Conservation (phyloP, 2,329 filamentous ascomycete species). For the Aspergillus sp. region DNA sequence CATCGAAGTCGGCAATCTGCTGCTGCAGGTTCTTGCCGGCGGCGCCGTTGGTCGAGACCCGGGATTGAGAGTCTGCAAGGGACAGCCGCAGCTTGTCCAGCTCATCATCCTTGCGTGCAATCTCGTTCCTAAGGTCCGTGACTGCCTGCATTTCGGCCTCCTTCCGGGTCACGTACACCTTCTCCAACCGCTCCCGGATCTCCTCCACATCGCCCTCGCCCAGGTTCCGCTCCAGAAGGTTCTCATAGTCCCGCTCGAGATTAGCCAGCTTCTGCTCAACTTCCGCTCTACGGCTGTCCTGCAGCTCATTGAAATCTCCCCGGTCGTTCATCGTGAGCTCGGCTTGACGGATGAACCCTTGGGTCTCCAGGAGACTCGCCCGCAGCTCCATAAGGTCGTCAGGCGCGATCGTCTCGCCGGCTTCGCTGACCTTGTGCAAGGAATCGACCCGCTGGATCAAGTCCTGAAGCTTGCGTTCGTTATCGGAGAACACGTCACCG, state of each 20-base stretch:
- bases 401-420: slow-evolving; percentile 76
- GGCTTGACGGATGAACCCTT: slow-evolving; percentile 88
- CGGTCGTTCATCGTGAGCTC: slow-evolving; percentile 81
- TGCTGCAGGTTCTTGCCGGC: slow-evolving; percentile 84
- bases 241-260: slow-evolving; percentile 81
- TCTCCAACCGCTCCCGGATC: slow-evolving; percentile 75
- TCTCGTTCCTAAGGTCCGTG: slow-evolving; percentile 74
- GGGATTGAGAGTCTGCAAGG: slow-evolving; percentile 68
- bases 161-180: slow-evolving; percentile 74
- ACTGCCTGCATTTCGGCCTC: slow-evolving; percentile 72
- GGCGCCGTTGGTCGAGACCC: slow-evolving; percentile 61
- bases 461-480: slow-evolving; percentile 80
- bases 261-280: slow-evolving; percentile 74
- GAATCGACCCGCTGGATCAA: slow-evolving; percentile 82
- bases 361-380: slow-evolving; percentile 79
- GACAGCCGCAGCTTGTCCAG: slow-evolving; percentile 77
- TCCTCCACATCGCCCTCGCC: slow-evolving; percentile 78
- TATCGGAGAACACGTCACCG: slow-evolving; percentile 88
- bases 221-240: slow-evolving; percentile 76
- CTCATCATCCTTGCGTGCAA: slow-evolving; percentile 76
- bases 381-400: slow-evolving; percentile 79
- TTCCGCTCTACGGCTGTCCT: slow-evolving; percentile 67
- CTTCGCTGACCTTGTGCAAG: slow-evolving; percentile 72
- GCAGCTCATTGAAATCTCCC: slow-evolving; percentile 64
- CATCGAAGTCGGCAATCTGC: slow-evolving; percentile 97